phyloP scores from a whole-genome alignment of 352 stramenopile genomes.

The Phytophthora chlamydospora region DNA sequence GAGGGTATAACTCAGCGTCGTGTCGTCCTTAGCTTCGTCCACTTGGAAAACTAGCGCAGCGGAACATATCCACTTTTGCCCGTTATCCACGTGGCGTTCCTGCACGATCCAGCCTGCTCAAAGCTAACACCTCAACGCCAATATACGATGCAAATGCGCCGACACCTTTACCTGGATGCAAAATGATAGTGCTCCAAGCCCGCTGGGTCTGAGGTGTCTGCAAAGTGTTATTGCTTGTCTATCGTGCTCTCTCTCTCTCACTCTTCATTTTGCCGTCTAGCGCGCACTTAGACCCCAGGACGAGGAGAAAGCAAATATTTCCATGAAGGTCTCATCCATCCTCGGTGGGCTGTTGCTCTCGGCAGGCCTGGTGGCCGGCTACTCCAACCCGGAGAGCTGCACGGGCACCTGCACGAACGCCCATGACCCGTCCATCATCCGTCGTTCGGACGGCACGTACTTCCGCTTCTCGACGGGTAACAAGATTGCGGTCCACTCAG shows the following conservation, averaged over 20 bases:
- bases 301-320: no score
- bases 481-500: constrained; percentile 58
- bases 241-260: constrained; percentile 7
- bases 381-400: constrained; percentile 30
- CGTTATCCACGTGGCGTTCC: constrained; percentile 8
- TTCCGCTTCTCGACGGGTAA: constrained; percentile 62
- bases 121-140: no score
- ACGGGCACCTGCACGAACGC: constrained; percentile 43
- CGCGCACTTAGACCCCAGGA: not conserved
- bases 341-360: constrained; percentile 22
- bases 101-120: not conserved
- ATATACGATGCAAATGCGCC: not conserved
- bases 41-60: no score
- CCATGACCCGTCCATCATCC: constrained; percentile 61
- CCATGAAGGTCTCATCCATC: constrained; percentile 16
- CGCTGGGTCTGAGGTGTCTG: no score
- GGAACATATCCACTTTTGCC: not conserved
- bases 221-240: no score
- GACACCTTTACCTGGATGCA: constrained; percentile 22
- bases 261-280: constrained; percentile 13
- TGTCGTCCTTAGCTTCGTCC: no score
- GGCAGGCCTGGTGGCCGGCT: constrained; percentile 16
- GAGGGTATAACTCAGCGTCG: no score
- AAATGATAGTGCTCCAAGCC: constrained; percentile 2
- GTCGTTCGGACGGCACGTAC: constrained; percentile 53